A percentile compares a stretch with the other conserved stretches of the same genome.
Evolutionary conservation across 495 filamentous ascomycete genomes (phyloP).

Genomic region (Penicillium odoratum): DNA sequence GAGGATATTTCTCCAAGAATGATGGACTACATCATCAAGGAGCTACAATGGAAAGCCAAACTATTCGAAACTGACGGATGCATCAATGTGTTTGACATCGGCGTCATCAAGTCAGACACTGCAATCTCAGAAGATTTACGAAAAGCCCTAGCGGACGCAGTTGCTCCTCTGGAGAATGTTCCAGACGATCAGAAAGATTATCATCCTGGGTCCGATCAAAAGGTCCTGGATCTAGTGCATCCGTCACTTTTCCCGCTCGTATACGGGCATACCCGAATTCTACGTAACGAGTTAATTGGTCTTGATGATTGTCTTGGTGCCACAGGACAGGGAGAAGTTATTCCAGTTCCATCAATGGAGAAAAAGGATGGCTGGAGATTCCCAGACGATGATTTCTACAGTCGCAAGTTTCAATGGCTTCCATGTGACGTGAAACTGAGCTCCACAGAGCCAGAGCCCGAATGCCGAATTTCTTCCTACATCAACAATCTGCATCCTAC

Average conservation of each 20-base stretch:
- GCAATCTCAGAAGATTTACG: constrained; percentile 29
- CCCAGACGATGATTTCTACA: background rate
- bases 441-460: constrained; percentile 16
- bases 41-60: constrained; percentile 49
- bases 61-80: constrained; percentile 27
- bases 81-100: constrained; percentile 29
- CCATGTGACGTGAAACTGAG: constrained; percentile 54
- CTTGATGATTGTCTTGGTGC: constrained; percentile 40
- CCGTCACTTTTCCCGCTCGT: constrained; percentile 61
- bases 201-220: constrained; percentile 53
- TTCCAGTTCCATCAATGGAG: background rate
- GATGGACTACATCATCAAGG: constrained; percentile 52
- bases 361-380: background rate
- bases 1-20: constrained; percentile 43
- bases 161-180: constrained; percentile 41
- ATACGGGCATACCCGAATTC: constrained; percentile 51
- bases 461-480: constrained; percentile 42
- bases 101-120: constrained; percentile 40
- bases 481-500: constrained; percentile 64
- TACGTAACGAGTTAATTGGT: constrained; percentile 36
- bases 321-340: constrained; percentile 42
- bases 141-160: constrained; percentile 21
- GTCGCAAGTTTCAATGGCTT: constrained; percentile 56
- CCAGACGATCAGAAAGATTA: constrained; percentile 54
- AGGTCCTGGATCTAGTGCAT: constrained; percentile 62